Conservation (phyloP, 2,329 filamentous ascomycete genomes). For the Podosphaera xanthii region DNA sequence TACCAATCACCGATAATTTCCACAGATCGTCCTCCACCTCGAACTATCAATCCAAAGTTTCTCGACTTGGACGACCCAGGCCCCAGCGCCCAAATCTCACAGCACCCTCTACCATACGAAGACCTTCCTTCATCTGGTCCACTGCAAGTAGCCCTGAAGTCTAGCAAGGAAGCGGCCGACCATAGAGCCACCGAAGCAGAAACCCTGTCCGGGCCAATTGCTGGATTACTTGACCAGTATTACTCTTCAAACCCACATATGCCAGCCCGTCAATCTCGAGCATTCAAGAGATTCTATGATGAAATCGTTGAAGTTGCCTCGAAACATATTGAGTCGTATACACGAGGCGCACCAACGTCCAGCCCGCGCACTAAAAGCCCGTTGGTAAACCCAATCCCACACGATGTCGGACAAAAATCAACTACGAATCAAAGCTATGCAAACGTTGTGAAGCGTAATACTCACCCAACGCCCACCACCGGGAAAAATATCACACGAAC, state of each 20-base stretch:
- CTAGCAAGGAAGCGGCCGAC: not conserved
- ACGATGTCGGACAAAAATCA: too few species aligned
- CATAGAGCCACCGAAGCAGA: not conserved
- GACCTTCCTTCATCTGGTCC: not conserved
- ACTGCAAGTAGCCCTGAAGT: not conserved
- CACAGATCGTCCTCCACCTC: not conserved
- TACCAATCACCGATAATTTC: too few species aligned
- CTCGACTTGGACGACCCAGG: not conserved
- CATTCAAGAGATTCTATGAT: too few species aligned
- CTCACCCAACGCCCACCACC: not conserved
- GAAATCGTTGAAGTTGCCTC: too few species aligned
- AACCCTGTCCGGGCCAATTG: not conserved
- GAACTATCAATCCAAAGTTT: not conserved
- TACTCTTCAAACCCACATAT: too few species aligned
- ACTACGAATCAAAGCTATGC: not conserved
- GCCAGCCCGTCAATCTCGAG: not conserved
- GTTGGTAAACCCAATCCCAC: too few species aligned
- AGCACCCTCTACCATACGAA: not conserved
- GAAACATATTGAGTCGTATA: too few species aligned
- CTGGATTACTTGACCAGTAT: not conserved
- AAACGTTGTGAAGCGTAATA: not conserved
- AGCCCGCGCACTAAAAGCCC: too few species aligned
- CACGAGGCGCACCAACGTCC: too few species aligned
- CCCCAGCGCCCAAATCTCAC: not conserved
- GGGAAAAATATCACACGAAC: not conserved